Evolutionary conservation across 176 grass and related monocot species (phyloP).

Genomic region (Avena eriantha): DNA sequence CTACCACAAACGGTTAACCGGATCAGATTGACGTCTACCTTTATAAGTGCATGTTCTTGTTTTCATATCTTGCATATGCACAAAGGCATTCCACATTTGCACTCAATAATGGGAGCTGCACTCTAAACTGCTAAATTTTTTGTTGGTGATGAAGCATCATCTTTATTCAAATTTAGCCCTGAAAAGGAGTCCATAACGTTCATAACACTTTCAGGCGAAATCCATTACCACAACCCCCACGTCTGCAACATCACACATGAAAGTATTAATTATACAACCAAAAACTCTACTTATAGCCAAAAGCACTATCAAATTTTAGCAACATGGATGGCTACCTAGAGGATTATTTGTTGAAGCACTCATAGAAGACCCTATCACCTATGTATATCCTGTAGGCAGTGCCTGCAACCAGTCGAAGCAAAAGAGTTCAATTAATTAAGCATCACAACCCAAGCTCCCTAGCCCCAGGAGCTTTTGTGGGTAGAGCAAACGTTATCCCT

Average conservation of each 20-base stretch:
- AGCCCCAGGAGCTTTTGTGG: neutral
- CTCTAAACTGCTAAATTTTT: no score
- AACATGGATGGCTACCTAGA: constrained; percentile 55
- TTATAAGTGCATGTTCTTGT: no score
- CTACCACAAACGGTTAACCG: neutral
- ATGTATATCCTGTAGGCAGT: constrained; percentile 81
- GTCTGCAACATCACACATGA: constrained; percentile 51
- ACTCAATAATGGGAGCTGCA: no score
- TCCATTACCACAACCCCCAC: constrained; percentile 38
- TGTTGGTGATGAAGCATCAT: no score
- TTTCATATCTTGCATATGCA: no score
- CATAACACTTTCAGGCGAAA: no score
- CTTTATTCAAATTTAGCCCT: no score
- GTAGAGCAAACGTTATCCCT: neutral
- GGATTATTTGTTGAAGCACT: constrained; percentile 83
- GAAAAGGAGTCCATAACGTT: no score
- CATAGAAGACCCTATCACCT: constrained; percentile 80
- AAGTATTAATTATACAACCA: constrained; percentile 21
- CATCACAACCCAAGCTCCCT: neutral
- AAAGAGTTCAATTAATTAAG: neutral
- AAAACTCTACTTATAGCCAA: constrained; percentile 1
- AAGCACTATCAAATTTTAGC: neutral
- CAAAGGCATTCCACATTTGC: no score
- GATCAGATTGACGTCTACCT: no score
- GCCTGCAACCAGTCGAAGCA: constrained; percentile 55